These are phyloP conservation scores for Fusarium sp. DNA, from an alignment of 2,329 filamentous ascomycete genomes.

Conservation along the genomic window DNA sequence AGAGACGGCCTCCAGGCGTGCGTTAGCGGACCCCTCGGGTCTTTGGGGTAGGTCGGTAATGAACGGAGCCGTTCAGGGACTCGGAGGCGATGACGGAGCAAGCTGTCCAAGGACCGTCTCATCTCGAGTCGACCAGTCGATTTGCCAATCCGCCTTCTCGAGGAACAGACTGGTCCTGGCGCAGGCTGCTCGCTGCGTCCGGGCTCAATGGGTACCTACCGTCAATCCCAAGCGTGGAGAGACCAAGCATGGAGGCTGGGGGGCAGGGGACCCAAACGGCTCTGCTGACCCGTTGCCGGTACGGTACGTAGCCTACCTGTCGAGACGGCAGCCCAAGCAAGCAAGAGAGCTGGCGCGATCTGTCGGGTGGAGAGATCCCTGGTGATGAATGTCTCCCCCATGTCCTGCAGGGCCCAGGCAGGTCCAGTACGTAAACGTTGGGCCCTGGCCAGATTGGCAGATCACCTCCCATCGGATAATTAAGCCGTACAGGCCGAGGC, in stretches of 20 bases:
- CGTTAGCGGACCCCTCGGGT: slow-evolving; percentile 12
- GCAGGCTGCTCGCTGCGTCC: not conserved
- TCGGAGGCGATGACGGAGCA: not conserved
- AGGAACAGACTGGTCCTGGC: not conserved
- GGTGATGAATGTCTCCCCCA: slow-evolving; percentile 27
- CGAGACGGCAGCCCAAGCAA: slow-evolving; percentile 22
- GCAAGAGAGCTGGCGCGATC: slow-evolving; percentile 41
- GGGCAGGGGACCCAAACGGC: slow-evolving; percentile 12
- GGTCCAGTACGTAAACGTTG: slow-evolving; percentile 23
- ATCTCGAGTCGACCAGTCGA: not conserved
- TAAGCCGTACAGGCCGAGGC: not conserved
- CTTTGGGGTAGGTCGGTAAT: slow-evolving; percentile 10
- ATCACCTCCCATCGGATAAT: slow-evolving; percentile 14
- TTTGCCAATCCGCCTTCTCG: not conserved
- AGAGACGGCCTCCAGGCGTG: slow-evolving; percentile 8
- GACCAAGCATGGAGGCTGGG: slow-evolving; percentile 18
- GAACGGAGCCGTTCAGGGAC: slow-evolving; percentile 5
- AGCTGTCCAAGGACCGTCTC: not conserved
- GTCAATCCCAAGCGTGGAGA: not conserved
- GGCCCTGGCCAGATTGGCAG: slow-evolving; percentile 20
- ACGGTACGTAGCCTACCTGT: slow-evolving; percentile 18
- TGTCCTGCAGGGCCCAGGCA: slow-evolving; percentile 38
- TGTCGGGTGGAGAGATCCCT: slow-evolving; percentile 43
- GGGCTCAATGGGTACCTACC: not conserved
- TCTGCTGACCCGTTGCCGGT: not conserved